Percentiles rank a stretch among this genome's conserved stretches.
These are phyloP conservation scores for Dicorynia guianensis DNA, from an alignment of 306 rosid species.

Conservation along the genomic window DNA sequence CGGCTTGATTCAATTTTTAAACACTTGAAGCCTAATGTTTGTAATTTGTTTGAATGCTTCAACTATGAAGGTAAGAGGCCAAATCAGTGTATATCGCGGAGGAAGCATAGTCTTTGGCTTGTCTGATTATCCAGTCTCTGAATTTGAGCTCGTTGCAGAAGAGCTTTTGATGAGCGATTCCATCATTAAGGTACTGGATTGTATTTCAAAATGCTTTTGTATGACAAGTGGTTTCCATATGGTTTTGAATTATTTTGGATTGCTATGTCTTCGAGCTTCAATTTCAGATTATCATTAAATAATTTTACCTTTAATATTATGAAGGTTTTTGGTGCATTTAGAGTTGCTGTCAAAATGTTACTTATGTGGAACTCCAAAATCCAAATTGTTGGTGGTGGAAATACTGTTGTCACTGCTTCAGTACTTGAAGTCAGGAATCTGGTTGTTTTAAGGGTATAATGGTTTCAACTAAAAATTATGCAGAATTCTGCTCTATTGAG, in stretches of 20 bases:
- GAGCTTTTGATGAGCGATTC: slow-evolving; percentile 99
- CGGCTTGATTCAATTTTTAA: not conserved
- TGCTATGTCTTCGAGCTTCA: slow-evolving; percentile 31
- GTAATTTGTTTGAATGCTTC: slow-evolving; percentile 40
- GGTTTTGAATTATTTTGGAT: slow-evolving; percentile 36
- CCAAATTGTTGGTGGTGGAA: slow-evolving; percentile 85
- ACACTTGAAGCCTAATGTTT: slow-evolving; percentile 37
- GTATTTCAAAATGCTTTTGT: slow-evolving; percentile 37
- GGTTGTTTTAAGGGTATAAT: slow-evolving; percentile 85
- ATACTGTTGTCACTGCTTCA: slow-evolving; percentile 83
- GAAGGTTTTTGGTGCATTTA: slow-evolving; percentile 98
- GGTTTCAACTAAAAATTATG: slow-evolving; percentile 38
- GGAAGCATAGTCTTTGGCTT: slow-evolving; percentile 94
- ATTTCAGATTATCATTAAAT: slow-evolving; percentile 35
- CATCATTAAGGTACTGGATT: slow-evolving; percentile 68
- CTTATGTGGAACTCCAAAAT: slow-evolving; percentile 94
- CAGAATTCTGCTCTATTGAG: slow-evolving; percentile 26
- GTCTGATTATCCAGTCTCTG: slow-evolving; percentile 89
- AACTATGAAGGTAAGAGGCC: slow-evolving; percentile 91
- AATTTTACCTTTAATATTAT: slow-evolving; percentile 38
- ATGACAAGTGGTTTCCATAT: slow-evolving; percentile 14
- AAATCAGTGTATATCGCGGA: slow-evolving; percentile 84
- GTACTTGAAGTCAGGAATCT: slow-evolving; percentile 96
- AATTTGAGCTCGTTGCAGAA: slow-evolving; percentile 98
- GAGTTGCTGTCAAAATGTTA: slow-evolving; percentile 95